phyloP scores from a whole-genome alignment of 139 green algal genomes.

The Spirogloea muscicola region DNA sequence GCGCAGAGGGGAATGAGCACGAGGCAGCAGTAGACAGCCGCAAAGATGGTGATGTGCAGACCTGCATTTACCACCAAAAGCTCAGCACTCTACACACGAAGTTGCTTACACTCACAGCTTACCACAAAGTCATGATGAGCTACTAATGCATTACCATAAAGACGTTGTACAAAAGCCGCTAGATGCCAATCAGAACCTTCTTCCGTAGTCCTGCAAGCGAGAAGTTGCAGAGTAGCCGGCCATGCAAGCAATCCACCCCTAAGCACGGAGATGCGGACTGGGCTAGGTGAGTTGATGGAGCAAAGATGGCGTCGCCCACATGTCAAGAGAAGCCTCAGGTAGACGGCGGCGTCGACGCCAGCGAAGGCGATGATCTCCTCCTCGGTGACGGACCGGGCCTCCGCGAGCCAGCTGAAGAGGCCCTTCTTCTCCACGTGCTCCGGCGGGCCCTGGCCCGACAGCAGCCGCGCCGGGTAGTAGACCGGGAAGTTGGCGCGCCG shows the following conservation, averaged over 20 bases:
- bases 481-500: not conserved
- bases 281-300: too few species aligned
- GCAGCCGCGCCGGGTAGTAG: slow-evolving; percentile 9
- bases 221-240: too few species aligned
- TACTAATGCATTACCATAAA: too few species aligned
- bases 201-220: too few species aligned
- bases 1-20: slow-evolving; percentile 5
- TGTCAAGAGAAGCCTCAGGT: slow-evolving; percentile 10
- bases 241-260: too few species aligned
- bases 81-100: too few species aligned
- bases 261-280: too few species aligned
- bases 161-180: too few species aligned
- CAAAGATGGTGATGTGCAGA: slow-evolving; percentile 4
- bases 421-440: not conserved
- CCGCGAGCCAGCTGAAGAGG: not conserved
- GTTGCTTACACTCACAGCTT: too few species aligned
- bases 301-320: too few species aligned
- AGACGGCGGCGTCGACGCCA: slow-evolving; percentile 18
- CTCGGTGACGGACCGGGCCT: not conserved
- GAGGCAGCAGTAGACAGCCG: slow-evolving; percentile 1
- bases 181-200: too few species aligned
- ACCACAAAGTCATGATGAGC: too few species aligned
- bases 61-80: not conserved
- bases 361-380: slow-evolving; percentile 6
- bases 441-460: not conserved